Conservation (phyloP, 331 rosid genomes). For the Arachis monticola region DNA sequence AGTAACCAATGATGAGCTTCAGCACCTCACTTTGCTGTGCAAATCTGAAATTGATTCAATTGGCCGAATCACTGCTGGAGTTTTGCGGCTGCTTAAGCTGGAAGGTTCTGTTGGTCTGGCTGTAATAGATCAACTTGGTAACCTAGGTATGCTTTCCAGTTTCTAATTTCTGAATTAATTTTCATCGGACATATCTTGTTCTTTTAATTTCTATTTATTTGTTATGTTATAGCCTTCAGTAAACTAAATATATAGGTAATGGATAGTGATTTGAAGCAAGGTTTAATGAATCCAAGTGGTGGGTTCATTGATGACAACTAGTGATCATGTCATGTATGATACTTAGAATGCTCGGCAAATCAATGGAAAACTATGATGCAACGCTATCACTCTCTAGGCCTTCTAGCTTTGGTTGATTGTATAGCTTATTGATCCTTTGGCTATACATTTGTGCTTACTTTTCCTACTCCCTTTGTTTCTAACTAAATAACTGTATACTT, state of each 20-base stretch:
- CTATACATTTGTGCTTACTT: not conserved
- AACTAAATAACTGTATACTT: too few species aligned
- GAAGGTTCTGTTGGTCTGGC: constrained; percentile 90
- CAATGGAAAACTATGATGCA: not conserved
- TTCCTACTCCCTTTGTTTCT: not conserved
- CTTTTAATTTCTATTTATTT: not conserved
- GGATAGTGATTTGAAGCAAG: constrained; percentile 17
- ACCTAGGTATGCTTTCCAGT: constrained; percentile 66
- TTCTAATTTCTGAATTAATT: constrained; percentile 25
- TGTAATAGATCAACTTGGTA: constrained; percentile 78
- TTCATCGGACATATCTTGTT: constrained; percentile 13
- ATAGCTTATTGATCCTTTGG: not conserved
- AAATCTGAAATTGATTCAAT: constrained; percentile 94
- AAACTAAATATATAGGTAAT: constrained; percentile 2
- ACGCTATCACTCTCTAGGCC: not conserved
- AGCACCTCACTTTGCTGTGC: constrained; percentile 79
- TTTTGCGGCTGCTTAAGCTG: constrained; percentile 78
- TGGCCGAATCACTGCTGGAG: constrained; percentile 91
- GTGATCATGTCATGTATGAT: constrained; percentile 17
- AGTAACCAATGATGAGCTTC: constrained; percentile 93
- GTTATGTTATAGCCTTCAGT: not conserved
- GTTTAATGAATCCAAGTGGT: constrained; percentile 8
- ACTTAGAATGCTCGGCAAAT: constrained; percentile 4
- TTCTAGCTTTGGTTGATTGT: not conserved
- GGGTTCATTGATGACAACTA: constrained; percentile 3